Percentiles rank a stretch among this genome's conserved stretches.
phyloP scores from a whole-genome alignment of 352 stramenopile genomes.

The Thalassiosira livingstoniorum region DNA sequence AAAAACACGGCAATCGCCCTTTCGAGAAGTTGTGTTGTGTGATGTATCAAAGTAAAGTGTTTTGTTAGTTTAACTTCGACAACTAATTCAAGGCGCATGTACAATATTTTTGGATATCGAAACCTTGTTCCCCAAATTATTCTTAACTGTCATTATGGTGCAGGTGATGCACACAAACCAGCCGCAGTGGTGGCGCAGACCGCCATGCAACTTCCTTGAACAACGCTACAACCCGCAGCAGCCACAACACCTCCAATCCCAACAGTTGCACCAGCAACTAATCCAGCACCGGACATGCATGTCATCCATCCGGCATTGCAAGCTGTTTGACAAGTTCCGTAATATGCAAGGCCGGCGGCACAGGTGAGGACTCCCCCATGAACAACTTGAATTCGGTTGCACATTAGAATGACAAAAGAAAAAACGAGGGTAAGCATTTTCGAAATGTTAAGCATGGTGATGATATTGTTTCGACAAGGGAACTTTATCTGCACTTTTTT shows the following conservation, averaged over 20 bases:
- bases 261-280: slow-evolving; percentile 1
- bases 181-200: background rate
- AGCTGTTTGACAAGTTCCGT: slow-evolving; percentile 10
- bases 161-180: background rate
- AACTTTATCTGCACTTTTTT: no score
- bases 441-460: no score
- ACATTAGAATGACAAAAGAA: no score
- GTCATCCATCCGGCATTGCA: slow-evolving; percentile 1
- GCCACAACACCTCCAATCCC: background rate
- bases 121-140: no score
- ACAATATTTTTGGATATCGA: no score
- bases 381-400: background rate
- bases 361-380: background rate
- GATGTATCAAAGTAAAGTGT: no score
- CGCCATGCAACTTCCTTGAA: slow-evolving; percentile 7
- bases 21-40: no score
- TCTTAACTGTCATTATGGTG: background rate
- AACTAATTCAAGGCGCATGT: no score
- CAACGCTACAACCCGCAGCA: background rate
- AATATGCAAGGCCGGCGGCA: slow-evolving; percentile 5
- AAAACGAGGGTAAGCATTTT: no score
- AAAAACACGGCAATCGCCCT: no score
- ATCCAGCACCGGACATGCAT: background rate
- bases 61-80: no score
- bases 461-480: no score